Evolutionary conservation across 495 filamentous ascomycete species (phyloP), one percentile per base, ranked within the genome.

Genomic region (Poronia punctata): DNA sequence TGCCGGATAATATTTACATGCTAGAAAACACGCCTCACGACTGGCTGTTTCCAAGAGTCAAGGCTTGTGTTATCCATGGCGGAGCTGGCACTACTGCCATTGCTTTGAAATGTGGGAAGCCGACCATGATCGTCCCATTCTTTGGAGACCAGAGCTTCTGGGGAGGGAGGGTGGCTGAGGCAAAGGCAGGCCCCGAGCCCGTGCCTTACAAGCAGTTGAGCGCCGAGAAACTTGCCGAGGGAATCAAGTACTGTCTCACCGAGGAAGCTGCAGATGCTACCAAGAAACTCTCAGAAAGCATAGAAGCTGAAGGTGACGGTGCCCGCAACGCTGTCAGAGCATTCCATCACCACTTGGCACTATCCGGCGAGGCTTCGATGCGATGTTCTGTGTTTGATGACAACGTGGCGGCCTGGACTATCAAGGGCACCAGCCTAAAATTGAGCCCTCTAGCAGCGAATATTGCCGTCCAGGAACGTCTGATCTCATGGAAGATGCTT

Each of bases 141-240:
- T 83, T 83, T 48, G 79, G 79, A 0, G 79, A 83, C 46, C 86
- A 94, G 60, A 71, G 77, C 11, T 92, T 92, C 58, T 94, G 87
- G 87, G 86, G 84, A 7, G 59, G 69, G 4, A 87, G 87, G 76
- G 70, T 89, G 3, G 72, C 72, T 0, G 67, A 65, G 15, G 71
- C 78, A 2, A 74, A 75, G 3, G 84, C 84, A 10, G 86, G 86
- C 1, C 75, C 83, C 1, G 60, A 70, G 19, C 79, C 84, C 1
- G 75, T 88, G n/a, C 83, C 82, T 0, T 82, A 87, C 59, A 86
- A 84, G 52, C 64, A 68, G 2, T 60, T 92, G 0, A 82, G 67
- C 3, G 68, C 67, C 1, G 74, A 85, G 23, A 75, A 69, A 18
- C 65, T 86, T 2, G 79, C 76, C 10, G 75, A 81, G 7, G 86